Evolutionary conservation across 2,329 filamentous ascomycete genomes (phyloP).

Genomic region (Fusarium sambucinum): DNA sequence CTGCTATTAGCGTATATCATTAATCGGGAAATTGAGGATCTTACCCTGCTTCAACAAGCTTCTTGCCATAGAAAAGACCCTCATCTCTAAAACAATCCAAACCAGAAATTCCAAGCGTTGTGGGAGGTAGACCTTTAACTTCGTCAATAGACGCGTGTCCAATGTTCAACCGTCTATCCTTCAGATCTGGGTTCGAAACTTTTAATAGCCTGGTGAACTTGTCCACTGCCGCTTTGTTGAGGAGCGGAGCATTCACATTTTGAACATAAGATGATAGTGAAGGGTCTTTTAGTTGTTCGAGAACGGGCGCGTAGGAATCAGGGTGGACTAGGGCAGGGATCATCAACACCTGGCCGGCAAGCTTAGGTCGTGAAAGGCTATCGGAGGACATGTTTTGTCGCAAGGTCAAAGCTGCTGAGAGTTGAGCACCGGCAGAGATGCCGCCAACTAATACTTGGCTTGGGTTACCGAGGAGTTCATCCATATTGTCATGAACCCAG

Average conservation of each 20-base stretch:
- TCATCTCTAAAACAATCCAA: slow-evolving; percentile 63
- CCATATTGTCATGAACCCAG: slow-evolving; percentile 60
- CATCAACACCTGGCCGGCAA: slow-evolving; percentile 65
- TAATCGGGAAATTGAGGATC: slow-evolving; percentile 6
- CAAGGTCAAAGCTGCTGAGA: slow-evolving; percentile 57
- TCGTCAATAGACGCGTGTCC: slow-evolving; percentile 45
- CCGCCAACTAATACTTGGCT: slow-evolving; percentile 59
- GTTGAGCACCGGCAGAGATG: slow-evolving; percentile 60
- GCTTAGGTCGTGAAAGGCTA: slow-evolving; percentile 38
- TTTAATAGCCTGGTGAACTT: slow-evolving; percentile 48
- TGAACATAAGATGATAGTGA: slow-evolving; percentile 59
- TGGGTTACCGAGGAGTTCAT: slow-evolving; percentile 2
- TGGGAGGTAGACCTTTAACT: slow-evolving; percentile 59
- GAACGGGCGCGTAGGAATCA: slow-evolving; percentile 44
- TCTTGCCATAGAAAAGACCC: slow-evolving; percentile 59
- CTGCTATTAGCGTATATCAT: not conserved
- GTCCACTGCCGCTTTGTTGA: slow-evolving; percentile 41
- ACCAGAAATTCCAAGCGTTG: slow-evolving; percentile 60
- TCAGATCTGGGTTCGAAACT: slow-evolving; percentile 30
- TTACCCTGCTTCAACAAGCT: slow-evolving; percentile 59
- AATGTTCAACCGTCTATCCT: slow-evolving; percentile 56
- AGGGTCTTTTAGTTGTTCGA: slow-evolving; percentile 53
- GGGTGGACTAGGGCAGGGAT: slow-evolving; percentile 58
- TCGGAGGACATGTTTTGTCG: slow-evolving; percentile 53
- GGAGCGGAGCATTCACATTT: slow-evolving; percentile 60